phyloP scores from a whole-genome alignment of 257 asterid genomes.

The Eustoma russellianum region DNA sequence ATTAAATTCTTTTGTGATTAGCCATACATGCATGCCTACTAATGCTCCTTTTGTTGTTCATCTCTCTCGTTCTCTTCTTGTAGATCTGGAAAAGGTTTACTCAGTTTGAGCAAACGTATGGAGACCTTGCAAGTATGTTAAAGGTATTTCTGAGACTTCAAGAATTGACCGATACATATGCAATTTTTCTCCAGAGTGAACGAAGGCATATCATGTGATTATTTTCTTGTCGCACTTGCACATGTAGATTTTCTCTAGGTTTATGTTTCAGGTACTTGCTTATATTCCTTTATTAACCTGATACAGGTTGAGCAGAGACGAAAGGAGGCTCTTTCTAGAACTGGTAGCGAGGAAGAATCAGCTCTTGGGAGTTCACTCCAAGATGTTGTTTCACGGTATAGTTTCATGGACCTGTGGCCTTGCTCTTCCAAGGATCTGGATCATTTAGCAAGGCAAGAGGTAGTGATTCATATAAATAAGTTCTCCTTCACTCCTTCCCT shows the following conservation, averaged over 20 bases:
- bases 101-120: slow-evolving; percentile 91
- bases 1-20: too few species aligned
- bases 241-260: too few species aligned
- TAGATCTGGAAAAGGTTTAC: slow-evolving; percentile 90
- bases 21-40: too few species aligned
- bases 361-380: slow-evolving; percentile 63
- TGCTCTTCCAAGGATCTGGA: slow-evolving; percentile 93
- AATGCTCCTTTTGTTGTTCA: too few species aligned
- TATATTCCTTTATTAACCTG: neutral
- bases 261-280: too few species aligned
- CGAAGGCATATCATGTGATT: too few species aligned
- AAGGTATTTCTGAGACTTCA: slow-evolving; percentile 40
- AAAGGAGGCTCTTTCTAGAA: slow-evolving; percentile 77
- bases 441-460: slow-evolving; percentile 87
- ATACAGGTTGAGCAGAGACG: slow-evolving; percentile 91
- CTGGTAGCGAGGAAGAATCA: slow-evolving; percentile 61
- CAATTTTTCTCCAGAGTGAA: neutral
- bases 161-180: slow-evolving; percentile 2
- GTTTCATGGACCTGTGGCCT: slow-evolving; percentile 96
- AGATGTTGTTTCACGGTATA: slow-evolving; percentile 82
- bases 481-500: too few species aligned
- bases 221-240: too few species aligned
- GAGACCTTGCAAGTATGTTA: slow-evolving; percentile 94
- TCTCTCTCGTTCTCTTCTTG: slow-evolving; percentile 11
- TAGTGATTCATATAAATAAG: slow-evolving; percentile 10